Conservation (phyloP, 352 stramenopile genomes). For the Globisporangium alternatum region DNA sequence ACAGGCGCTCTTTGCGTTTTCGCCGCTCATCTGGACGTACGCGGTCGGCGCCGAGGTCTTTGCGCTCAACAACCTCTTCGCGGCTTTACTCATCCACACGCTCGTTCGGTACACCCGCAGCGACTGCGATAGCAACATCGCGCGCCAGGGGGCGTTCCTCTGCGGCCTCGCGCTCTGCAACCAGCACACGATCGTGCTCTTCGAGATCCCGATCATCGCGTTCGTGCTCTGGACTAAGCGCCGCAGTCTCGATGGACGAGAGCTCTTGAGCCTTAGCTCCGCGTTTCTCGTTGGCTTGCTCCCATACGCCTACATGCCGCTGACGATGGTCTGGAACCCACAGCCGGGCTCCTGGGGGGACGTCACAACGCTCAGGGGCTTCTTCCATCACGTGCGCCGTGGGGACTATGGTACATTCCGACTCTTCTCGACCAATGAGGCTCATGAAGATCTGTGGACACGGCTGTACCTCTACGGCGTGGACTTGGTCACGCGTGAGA, state of each 20-base stretch:
- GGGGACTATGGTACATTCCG: slow-evolving; percentile 94
- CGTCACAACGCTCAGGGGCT: slow-evolving; percentile 76
- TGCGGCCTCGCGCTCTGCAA: slow-evolving; percentile 94
- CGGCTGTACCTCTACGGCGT: slow-evolving; percentile 66
- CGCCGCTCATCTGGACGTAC: slow-evolving; percentile 94
- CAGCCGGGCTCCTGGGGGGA: slow-evolving; percentile 93
- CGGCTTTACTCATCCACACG: slow-evolving; percentile 70
- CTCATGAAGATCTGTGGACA: slow-evolving; percentile 65
- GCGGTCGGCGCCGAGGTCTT: slow-evolving; percentile 94
- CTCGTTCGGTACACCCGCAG: slow-evolving; percentile 46
- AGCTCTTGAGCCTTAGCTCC: slow-evolving; percentile 38
- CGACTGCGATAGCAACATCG: slow-evolving; percentile 16
- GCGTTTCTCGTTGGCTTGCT: slow-evolving; percentile 79
- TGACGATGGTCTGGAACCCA: slow-evolving; percentile 57
- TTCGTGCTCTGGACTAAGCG: slow-evolving; percentile 68
- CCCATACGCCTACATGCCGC: slow-evolving; percentile 87
- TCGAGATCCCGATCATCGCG: slow-evolving; percentile 83
- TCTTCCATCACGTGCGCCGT: slow-evolving; percentile 90
- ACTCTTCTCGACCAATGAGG: slow-evolving; percentile 81
- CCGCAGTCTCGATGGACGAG: slow-evolving; percentile 24
- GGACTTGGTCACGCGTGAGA: slow-evolving; percentile 62
- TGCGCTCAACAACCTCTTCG: slow-evolving; percentile 94
- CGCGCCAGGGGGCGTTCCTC: slow-evolving; percentile 73
- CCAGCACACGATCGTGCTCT: slow-evolving; percentile 95
- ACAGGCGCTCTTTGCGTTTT: slow-evolving; percentile 88